Conservation (phyloP, 2,329 filamentous ascomycete genomes). For the Coleophoma crateriformis region DNA sequence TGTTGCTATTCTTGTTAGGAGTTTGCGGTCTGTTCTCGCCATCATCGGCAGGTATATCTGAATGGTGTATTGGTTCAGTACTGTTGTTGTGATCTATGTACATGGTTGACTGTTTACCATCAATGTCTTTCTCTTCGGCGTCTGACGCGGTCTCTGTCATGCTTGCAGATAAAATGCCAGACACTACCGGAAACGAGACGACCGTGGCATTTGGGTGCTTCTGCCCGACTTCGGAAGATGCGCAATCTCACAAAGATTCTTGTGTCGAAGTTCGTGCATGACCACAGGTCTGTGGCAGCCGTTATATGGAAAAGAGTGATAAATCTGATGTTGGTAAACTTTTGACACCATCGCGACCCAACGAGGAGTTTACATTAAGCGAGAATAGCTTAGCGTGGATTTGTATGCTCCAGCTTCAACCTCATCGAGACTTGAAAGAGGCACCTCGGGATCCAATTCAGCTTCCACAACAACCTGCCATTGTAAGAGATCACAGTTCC, state of each 20-base stretch:
- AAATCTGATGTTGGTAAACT: constrained; percentile 37
- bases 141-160: constrained; percentile 29
- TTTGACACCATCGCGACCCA: constrained; percentile 10
- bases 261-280: constrained; percentile 48
- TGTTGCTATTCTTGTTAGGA: constrained; percentile 19
- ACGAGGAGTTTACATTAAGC: neutral
- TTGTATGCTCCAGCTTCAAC: neutral
- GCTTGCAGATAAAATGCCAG: constrained; percentile 18
- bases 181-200: constrained; percentile 45
- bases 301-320: constrained; percentile 14
- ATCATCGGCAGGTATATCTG: constrained; percentile 17
- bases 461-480: constrained; percentile 1
- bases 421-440: neutral
- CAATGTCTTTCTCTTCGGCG: constrained; percentile 22
- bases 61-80: neutral
- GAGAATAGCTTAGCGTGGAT: neutral
- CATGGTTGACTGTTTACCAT: constrained; percentile 11
- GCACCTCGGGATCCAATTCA: neutral
- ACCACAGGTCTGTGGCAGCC: constrained; percentile 41
- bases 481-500: constrained; percentile 2
- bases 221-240: constrained; percentile 48
- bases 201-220: constrained; percentile 50
- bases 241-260: constrained; percentile 40
- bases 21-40: constrained; percentile 18
- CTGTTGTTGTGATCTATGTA: too few species aligned